Evolutionary conservation across 1,284 basidiomycete species (phyloP).

Genomic region (Ceratobasidium sp.): DNA sequence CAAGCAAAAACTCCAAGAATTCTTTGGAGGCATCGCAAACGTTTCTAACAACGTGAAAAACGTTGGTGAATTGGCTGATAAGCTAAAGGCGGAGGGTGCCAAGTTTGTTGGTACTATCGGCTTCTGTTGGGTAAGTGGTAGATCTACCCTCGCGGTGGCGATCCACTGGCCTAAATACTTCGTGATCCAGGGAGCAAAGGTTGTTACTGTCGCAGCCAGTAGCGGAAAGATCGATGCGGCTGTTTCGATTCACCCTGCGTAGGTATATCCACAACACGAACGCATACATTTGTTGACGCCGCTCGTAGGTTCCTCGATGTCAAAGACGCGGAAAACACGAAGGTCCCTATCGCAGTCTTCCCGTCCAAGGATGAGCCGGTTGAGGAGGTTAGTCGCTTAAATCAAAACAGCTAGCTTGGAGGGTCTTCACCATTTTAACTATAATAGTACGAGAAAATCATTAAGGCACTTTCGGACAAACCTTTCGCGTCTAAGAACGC

Average conservation of each 20-base stretch:
- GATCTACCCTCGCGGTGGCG: conserved; percentile 5
- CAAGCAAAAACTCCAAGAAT: conserved; percentile 56
- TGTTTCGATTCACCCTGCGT: conserved; percentile 64
- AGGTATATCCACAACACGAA: conserved; percentile 44
- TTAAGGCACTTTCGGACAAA: conserved; percentile 59
- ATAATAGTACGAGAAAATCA: conserved; percentile 60
- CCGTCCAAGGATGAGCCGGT: conserved; percentile 65
- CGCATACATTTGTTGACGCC: not conserved
- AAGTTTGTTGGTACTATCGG: conserved; percentile 54
- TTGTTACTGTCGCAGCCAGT: conserved; percentile 55
- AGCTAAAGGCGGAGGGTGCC: conserved; percentile 57
- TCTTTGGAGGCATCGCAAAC: conserved; percentile 61
- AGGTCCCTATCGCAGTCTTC: conserved; percentile 65
- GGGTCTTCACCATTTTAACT: not conserved
- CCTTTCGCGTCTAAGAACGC: conserved; percentile 61
- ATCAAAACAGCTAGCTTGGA: not conserved
- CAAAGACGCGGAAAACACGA: conserved; percentile 59
- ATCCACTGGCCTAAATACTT: conserved; percentile 1
- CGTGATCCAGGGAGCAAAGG: conserved; percentile 57
- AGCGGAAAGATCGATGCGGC: conserved; percentile 54
- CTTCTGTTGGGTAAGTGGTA: conserved; percentile 61
- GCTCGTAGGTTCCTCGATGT: conserved; percentile 61
- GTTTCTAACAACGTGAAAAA: conserved; percentile 56
- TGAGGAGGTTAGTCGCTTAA: conserved; percentile 56
- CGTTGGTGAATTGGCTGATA: conserved; percentile 56